phyloP scores from a whole-genome alignment of 2,329 filamentous ascomycete species.

The Aspergillus pseudonomiae region DNA sequence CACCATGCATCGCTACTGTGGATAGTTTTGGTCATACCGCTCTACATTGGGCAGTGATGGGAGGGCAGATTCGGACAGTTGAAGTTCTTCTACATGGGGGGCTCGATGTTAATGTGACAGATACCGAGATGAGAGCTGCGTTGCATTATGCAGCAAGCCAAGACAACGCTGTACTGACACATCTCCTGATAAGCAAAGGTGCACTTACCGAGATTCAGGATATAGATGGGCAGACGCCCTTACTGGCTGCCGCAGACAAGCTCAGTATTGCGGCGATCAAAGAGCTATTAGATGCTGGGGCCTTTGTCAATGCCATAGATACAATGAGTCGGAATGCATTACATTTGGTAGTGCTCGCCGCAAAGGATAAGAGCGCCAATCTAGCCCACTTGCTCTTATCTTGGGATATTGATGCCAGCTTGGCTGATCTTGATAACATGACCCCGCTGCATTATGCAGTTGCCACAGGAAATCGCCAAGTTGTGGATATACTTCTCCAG shows the following conservation, averaged over 20 bases:
- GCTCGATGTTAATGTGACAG: neutral
- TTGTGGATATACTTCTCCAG: conserved; percentile 2
- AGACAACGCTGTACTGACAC: neutral
- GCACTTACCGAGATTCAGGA: neutral
- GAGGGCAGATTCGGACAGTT: neutral
- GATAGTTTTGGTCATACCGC: neutral
- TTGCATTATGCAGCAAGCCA: neutral
- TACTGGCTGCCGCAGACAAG: neutral
- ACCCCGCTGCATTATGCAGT: conserved; percentile 7
- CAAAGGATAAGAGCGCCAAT: neutral
- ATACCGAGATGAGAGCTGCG: neutral
- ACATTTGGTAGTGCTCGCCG: neutral
- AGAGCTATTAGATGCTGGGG: neutral
- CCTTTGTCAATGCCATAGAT: neutral
- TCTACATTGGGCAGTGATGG: neutral
- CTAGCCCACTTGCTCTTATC: neutral
- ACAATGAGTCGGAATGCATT: neutral
- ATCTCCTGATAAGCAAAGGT: neutral
- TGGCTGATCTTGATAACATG: neutral
- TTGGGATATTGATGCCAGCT: neutral
- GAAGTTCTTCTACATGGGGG: neutral
- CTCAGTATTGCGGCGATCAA: neutral
- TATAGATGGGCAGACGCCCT: neutral
- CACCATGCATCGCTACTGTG: neutral
- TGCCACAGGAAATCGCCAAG: neutral